Conservation (phyloP, 495 filamentous ascomycete genomes). For the Penicillium samsonianum region DNA sequence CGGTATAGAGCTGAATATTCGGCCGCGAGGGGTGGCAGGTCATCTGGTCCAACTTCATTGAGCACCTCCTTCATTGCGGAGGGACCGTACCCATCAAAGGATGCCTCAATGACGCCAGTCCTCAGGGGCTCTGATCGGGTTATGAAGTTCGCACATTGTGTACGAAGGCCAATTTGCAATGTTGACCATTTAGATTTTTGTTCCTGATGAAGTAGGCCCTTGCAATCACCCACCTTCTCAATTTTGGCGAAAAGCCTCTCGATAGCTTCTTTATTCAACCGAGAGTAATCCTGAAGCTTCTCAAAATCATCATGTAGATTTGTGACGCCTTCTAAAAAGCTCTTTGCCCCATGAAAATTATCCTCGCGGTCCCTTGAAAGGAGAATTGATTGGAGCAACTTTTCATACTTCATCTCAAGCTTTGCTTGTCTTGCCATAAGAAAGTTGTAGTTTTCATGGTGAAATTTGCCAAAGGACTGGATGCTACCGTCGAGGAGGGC, state of each 20-base stretch:
- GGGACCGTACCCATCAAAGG: no score
- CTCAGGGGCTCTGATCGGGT: background rate
- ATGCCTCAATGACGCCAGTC: background rate
- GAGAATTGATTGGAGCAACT: background rate
- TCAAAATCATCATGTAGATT: conserved; percentile 12
- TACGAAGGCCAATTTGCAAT: background rate
- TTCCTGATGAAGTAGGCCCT: background rate
- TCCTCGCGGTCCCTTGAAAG: background rate
- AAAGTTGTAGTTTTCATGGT: background rate
- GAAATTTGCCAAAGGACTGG: background rate
- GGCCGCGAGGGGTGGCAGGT: background rate
- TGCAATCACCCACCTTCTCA: background rate
- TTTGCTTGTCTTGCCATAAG: background rate
- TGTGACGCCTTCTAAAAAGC: background rate
- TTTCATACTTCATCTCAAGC: conserved; percentile 2
- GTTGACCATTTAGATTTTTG: conserved; percentile 7
- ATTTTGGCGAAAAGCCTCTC: conserved; percentile 13
- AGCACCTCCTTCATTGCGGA: no score
- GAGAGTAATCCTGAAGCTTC: conserved; percentile 17
- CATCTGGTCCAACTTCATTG: no score
- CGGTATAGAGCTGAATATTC: background rate
- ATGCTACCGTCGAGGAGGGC: background rate
- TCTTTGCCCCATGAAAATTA: background rate
- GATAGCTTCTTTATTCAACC: conserved; percentile 16
- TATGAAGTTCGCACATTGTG: background rate